A percentile compares a stretch with the other conserved stretches of the same genome.
Evolutionary conservation across 169 alveolate genomes (phyloP).

Genomic region (Amoebophrya sp.): DNA sequence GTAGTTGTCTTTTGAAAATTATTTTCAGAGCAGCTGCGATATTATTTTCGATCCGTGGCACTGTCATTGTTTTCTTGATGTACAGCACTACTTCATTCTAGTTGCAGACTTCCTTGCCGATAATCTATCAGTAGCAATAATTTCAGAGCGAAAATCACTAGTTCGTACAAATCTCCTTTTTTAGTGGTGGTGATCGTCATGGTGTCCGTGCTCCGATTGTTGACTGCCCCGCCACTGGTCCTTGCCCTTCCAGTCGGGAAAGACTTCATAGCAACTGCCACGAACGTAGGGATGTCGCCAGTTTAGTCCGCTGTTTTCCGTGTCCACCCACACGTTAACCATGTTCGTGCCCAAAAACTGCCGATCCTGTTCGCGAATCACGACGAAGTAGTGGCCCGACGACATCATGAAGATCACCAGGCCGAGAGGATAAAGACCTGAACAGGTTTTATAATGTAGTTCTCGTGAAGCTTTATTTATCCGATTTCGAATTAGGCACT

Average conservation of each 20-base stretch:
- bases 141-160: too few relatives aligned
- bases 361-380: background rate
- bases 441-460: too few relatives aligned
- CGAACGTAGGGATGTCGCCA: slow-evolving; percentile 16
- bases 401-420: background rate
- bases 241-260: background rate
- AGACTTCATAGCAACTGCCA: background rate
- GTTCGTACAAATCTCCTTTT: too few relatives aligned
- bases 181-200: background rate
- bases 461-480: too few relatives aligned
- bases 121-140: too few relatives aligned
- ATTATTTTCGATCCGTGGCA: too few relatives aligned
- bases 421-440: background rate
- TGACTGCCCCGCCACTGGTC: background rate
- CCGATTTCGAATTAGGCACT: too few relatives aligned
- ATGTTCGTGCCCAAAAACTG: slow-evolving; percentile 10
- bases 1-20: too few relatives aligned
- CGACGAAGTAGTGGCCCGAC: background rate
- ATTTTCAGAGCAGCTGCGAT: too few relatives aligned
- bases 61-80: too few relatives aligned
- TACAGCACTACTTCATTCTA: too few relatives aligned
- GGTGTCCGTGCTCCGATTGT: background rate
- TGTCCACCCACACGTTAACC: slow-evolving; percentile 4
- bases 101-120: too few relatives aligned
- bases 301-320: background rate